Percentiles rank a stretch among this genome's conserved stretches.
These are phyloP conservation scores for Hawksworthiomyces lignivorus DNA, from an alignment of 2,329 filamentous ascomycete species.

Conservation along the genomic window DNA sequence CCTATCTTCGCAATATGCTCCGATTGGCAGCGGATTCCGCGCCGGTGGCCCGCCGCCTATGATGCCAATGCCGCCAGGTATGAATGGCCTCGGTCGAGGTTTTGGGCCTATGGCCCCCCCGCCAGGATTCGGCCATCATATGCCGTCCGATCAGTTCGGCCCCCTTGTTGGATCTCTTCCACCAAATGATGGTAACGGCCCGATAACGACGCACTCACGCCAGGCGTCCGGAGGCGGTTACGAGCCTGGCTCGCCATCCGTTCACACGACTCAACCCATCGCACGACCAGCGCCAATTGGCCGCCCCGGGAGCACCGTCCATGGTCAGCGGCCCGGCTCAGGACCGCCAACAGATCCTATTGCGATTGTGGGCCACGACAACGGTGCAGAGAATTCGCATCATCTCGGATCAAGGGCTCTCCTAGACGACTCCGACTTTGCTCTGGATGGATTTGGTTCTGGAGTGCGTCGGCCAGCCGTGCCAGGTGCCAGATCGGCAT, in stretches of 20 bases:
- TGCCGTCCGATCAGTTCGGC: slow-evolving; percentile 27
- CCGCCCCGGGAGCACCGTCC: slow-evolving; percentile 66
- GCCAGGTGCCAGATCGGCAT: slow-evolving; percentile 11
- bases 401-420: slow-evolving; percentile 88
- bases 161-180: too few relatives aligned
- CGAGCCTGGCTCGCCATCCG: slow-evolving; percentile 40
- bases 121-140: slow-evolving; percentile 44
- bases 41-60: slow-evolving; percentile 35
- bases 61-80: slow-evolving; percentile 47
- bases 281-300: slow-evolving; percentile 81
- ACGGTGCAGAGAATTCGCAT: slow-evolving; percentile 57
- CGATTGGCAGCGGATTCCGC: slow-evolving; percentile 4
- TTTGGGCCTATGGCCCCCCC: slow-evolving; percentile 41
- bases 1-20: slow-evolving; percentile 2
- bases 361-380: too few relatives aligned
- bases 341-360: slow-evolving; percentile 18
- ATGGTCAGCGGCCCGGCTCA: slow-evolving; percentile 35
- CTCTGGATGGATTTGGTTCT: slow-evolving; percentile 28
- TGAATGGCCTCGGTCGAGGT: slow-evolving; percentile 37
- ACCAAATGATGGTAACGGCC: too few relatives aligned
- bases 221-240: slow-evolving; percentile 66
- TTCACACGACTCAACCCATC: slow-evolving; percentile 60
- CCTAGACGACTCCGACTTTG: slow-evolving; percentile 64
- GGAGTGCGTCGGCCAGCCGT: slow-evolving; percentile 20
- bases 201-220: slow-evolving; percentile 52